phyloP scores from a whole-genome alignment of 257 asterid genomes.

The Primulina huaijiensis region DNA sequence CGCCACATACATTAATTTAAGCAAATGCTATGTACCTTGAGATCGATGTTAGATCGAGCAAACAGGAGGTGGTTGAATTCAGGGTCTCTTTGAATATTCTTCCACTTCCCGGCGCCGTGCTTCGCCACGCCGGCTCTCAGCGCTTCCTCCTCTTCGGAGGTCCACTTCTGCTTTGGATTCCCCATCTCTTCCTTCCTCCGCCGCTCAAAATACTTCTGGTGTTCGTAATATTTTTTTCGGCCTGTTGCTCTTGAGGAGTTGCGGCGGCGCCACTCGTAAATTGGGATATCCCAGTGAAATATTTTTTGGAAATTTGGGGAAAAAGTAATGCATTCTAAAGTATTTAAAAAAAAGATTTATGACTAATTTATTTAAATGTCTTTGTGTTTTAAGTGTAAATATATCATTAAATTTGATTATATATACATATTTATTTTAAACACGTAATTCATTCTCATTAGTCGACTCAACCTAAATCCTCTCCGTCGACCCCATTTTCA shows the following conservation, averaged over 20 bases:
- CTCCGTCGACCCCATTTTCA: too few relatives aligned
- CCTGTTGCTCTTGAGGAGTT: not conserved
- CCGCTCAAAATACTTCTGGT: not conserved
- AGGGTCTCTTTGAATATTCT: constrained; percentile 61
- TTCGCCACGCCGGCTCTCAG: constrained; percentile 63
- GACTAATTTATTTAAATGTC: too few relatives aligned
- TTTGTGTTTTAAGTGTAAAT: too few relatives aligned
- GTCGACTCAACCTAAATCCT: too few relatives aligned
- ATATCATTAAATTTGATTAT: too few relatives aligned
- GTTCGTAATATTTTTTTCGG: not conserved
- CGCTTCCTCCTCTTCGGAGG: constrained; percentile 65
- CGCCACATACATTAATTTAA: not conserved
- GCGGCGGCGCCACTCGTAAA: not conserved
- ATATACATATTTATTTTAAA: too few relatives aligned
- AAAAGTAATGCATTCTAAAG: too few relatives aligned
- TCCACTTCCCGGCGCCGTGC: constrained; percentile 83
- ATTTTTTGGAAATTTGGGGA: too few relatives aligned
- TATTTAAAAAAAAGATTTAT: too few relatives aligned
- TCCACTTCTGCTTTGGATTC: constrained; percentile 75
- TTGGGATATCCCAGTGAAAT: not conserved
- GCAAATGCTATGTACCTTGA: constrained; percentile 38
- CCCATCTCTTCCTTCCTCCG: constrained; percentile 44
- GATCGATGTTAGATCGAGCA: constrained; percentile 72
- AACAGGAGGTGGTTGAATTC: constrained; percentile 53
- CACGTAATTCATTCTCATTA: too few relatives aligned